Percentiles rank a stretch among this genome's conserved stretches.
phyloP scores from a whole-genome alignment of 2,329 filamentous ascomycete genomes.

The Aspergillus sp. region DNA sequence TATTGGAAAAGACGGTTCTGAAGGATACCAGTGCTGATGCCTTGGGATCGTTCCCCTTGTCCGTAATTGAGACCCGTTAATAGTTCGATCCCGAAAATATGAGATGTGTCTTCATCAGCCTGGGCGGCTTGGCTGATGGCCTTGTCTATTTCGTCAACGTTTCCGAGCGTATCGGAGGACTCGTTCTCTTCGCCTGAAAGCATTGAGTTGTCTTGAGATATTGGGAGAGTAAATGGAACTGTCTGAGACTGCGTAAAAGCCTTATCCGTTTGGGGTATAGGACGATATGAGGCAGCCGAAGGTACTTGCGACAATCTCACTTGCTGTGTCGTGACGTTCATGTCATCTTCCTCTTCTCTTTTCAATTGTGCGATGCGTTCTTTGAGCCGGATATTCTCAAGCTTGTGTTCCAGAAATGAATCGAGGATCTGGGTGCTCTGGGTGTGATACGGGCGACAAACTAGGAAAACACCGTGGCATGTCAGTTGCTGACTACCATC shows the following conservation, averaged over 20 bases:
- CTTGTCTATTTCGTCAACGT: slow-evolving; percentile 64
- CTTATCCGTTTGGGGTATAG: neutral
- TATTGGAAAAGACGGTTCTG: slow-evolving; percentile 82
- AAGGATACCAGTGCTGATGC: slow-evolving; percentile 83
- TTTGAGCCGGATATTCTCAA: slow-evolving; percentile 86
- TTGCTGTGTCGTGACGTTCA: slow-evolving; percentile 64
- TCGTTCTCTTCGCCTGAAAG: slow-evolving; percentile 45
- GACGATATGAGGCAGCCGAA: slow-evolving; percentile 1
- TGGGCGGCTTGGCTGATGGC: slow-evolving; percentile 77
- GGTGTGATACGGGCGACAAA: slow-evolving; percentile 86
- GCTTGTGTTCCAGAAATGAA: slow-evolving; percentile 94
- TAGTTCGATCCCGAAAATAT: slow-evolving; percentile 89
- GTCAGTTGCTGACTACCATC: slow-evolving; percentile 68
- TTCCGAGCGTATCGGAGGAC: slow-evolving; percentile 36
- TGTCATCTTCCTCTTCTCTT: slow-evolving; percentile 81
- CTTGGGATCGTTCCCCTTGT: slow-evolving; percentile 84
- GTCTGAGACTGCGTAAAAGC: neutral
- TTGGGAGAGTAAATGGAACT: neutral
- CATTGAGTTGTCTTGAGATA: slow-evolving; percentile 17
- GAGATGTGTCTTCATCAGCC: slow-evolving; percentile 74
- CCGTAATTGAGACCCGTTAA: slow-evolving; percentile 85
- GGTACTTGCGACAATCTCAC: neutral
- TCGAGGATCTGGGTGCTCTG: slow-evolving; percentile 84
- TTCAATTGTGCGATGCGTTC: slow-evolving; percentile 84
- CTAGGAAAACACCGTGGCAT: slow-evolving; percentile 91